phyloP scores from a whole-genome alignment of 495 filamentous ascomycete species.

The Lophiotrema nucula region DNA sequence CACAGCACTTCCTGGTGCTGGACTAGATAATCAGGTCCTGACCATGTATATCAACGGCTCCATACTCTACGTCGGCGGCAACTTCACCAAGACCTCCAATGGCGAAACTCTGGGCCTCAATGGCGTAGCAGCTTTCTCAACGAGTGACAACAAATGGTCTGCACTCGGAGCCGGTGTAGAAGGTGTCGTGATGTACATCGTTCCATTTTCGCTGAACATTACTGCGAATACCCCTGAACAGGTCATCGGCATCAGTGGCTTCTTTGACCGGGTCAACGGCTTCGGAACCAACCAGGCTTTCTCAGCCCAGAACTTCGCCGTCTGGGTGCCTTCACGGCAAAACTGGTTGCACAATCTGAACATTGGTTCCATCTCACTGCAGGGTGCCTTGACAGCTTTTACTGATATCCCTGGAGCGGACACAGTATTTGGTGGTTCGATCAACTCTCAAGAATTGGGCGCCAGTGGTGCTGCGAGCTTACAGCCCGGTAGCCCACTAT shows the following conservation, averaged over 20 bases:
- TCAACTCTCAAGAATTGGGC: constrained; percentile 66
- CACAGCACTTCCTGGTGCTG: constrained; percentile 57
- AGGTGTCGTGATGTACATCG: constrained; percentile 69
- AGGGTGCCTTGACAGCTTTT: constrained; percentile 68
- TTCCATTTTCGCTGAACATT: constrained; percentile 77
- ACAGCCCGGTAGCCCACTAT: constrained; percentile 50
- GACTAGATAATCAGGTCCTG: constrained; percentile 76
- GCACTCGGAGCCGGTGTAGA: constrained; percentile 84
- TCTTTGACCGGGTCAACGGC: constrained; percentile 69
- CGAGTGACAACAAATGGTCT: constrained; percentile 65
- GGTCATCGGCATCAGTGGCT: constrained; percentile 75
- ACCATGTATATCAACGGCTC: constrained; percentile 65
- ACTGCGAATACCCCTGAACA: constrained; percentile 66
- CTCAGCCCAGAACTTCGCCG: constrained; percentile 70
- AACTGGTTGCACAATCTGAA: constrained; percentile 89
- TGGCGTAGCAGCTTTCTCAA: constrained; percentile 69
- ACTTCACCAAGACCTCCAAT: constrained; percentile 73
- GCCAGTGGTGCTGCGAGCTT: constrained; percentile 70
- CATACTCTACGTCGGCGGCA: constrained; percentile 77
- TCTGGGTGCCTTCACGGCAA: constrained; percentile 87
- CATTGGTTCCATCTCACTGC: constrained; percentile 60
- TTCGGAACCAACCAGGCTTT: constrained; percentile 62
- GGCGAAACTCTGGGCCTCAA: constrained; percentile 60
- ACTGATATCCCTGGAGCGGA: constrained; percentile 59
- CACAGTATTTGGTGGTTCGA: constrained; percentile 72